These are phyloP conservation scores for Talinum fruticosum DNA, from an alignment of 148 eudicot genomes.

Conservation along the genomic window DNA sequence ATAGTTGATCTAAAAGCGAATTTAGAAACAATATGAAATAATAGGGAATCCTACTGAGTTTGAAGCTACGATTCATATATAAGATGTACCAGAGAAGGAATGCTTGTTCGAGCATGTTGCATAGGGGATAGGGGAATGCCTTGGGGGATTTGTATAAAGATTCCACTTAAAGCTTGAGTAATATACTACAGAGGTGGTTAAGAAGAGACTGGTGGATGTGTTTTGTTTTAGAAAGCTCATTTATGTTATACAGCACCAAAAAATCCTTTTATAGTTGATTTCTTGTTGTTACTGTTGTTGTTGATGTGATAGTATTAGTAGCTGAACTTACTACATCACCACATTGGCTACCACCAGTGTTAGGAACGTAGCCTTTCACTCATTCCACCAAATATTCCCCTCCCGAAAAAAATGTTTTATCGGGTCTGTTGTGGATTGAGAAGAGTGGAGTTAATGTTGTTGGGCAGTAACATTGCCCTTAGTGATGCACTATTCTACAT, in stretches of 20 bases:
- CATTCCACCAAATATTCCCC: background rate
- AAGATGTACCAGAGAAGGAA: background rate
- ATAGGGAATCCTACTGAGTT: background rate
- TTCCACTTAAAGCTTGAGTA: background rate
- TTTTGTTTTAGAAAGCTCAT: background rate
- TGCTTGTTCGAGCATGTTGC: background rate
- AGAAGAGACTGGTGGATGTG: background rate
- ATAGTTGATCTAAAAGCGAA: background rate
- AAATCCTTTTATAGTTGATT: too few species aligned
- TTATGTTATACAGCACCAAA: too few species aligned
- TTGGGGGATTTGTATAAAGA: background rate
- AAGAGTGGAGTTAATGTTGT: background rate
- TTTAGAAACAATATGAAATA: background rate
- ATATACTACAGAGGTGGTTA: background rate
- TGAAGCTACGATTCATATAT: background rate
- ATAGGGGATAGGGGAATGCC: background rate
- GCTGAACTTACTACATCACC: too few species aligned
- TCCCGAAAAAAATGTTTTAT: too few species aligned
- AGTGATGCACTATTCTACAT: background rate
- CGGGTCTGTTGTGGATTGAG: background rate
- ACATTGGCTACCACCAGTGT: too few species aligned
- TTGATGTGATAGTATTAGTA: background rate
- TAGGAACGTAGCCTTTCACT: background rate
- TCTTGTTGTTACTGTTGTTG: background rate
- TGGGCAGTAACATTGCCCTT: background rate